Evolutionary conservation across 495 filamentous ascomycete species (phyloP), one percentile per base, ranked within the genome.

Genomic region (Paragyromitra xinjiangensis): DNA sequence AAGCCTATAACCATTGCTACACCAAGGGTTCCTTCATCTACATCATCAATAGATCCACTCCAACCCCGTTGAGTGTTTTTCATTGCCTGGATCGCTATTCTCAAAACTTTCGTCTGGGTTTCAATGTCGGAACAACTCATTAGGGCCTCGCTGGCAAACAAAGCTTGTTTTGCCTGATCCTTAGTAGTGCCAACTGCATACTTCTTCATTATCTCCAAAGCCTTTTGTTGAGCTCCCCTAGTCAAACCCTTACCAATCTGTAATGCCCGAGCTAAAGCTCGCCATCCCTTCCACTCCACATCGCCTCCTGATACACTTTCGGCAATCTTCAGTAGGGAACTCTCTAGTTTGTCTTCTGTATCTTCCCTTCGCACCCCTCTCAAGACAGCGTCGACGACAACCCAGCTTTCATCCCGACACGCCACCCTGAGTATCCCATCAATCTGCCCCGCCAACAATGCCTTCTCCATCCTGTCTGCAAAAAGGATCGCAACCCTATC

Each of bases 331-430:
- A 40, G 19, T 8, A 79, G 22, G 8, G 69, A 51, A 39, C 50
- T 16, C 37, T 22, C 44, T 39, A 79, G 67, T 45, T 78, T 78
- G 62, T 70, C 26, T 44, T 81, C 73, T 8, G 81, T 82, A 1
- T 70, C 78, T 19, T 82, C 78, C 34, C 74, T 78, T 14, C 66
- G 53, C 40, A 82, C 61, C 37, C 81, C 81, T 40, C 81, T 75
- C 16, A 82, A 37, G 2, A 81, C 37, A 16, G 70, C 66, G 64
- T 82, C 81, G 9, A 82, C 53, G 19, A 82, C 58, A 29, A 75
- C 51, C 81, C 81, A 82, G n/a, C 63, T 70, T 26, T 64, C 40
- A 26, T 71, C 45, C 29, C 74, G 71, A 9, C 24, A 64, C 64
- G 64, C 69, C 44, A 26, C 24, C 42, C 58, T 77, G 22, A 81